Conservation (phyloP, 768 basidiomycete genomes). For the Boletus fagicola region DNA sequence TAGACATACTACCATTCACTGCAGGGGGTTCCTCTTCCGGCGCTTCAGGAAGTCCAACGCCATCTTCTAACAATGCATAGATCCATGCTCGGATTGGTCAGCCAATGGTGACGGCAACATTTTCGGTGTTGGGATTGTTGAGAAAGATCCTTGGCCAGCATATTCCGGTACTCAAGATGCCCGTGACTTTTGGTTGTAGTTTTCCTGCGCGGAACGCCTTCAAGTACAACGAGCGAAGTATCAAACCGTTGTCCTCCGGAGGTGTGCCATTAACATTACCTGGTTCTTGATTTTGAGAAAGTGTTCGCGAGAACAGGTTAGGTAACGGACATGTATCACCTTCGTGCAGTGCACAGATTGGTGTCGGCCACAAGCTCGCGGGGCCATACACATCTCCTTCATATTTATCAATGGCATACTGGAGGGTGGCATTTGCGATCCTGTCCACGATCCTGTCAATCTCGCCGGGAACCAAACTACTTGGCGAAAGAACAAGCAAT, state of each 20-base stretch:
- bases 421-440: slow-evolving; percentile 70
- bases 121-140: slow-evolving; percentile 74
- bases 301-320: slow-evolving; percentile 49
- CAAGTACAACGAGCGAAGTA: slow-evolving; percentile 53
- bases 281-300: slow-evolving; percentile 18
- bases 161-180: slow-evolving; percentile 59
- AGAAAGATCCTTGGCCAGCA: slow-evolving; percentile 74
- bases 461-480: slow-evolving; percentile 55
- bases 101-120: slow-evolving; percentile 59
- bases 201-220: slow-evolving; percentile 60
- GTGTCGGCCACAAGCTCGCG: slow-evolving; percentile 51
- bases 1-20: slow-evolving; percentile 22
- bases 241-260: slow-evolving; percentile 15
- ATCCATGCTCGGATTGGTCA: slow-evolving; percentile 62
- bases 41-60: slow-evolving; percentile 55
- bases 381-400: slow-evolving; percentile 40
- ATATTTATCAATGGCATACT: slow-evolving; percentile 70
- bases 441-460: slow-evolving; percentile 61
- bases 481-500: slow-evolving; percentile 50
- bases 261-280: slow-evolving; percentile 12
- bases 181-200: slow-evolving; percentile 57
- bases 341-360: slow-evolving; percentile 62
- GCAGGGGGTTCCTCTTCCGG: slow-evolving; percentile 13
- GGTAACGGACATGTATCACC: slow-evolving; percentile 55
- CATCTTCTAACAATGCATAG: slow-evolving; percentile 67